Conservation (phyloP, 305 asterid species). For the Rubia balearica region DNA sequence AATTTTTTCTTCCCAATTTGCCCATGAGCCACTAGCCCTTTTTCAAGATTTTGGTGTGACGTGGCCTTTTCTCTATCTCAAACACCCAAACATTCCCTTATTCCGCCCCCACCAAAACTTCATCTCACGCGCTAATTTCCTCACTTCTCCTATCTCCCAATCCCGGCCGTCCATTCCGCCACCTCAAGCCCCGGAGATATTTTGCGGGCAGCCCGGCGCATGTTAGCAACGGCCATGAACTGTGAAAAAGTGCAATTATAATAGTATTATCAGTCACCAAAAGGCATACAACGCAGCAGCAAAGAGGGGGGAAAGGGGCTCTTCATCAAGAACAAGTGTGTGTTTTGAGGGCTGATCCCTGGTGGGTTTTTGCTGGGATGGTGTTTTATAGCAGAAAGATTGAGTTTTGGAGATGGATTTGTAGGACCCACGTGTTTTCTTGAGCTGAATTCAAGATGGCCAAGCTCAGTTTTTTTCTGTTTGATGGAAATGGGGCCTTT, state of each 20-base stretch:
- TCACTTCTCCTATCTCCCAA: constrained; percentile 8
- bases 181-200: constrained; percentile 11
- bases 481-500: constrained; percentile 9
- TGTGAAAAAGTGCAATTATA: constrained; percentile 34
- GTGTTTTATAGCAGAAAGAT: background rate
- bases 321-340: background rate
- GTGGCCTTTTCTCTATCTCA: constrained; percentile 33
- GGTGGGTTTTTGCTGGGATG: constrained; percentile 7
- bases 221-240: constrained; percentile 27
- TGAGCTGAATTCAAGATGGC: background rate
- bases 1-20: background rate
- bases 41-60: constrained; percentile 23
- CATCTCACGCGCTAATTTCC: constrained; percentile 8
- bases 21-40: background rate
- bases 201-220: constrained; percentile 19
- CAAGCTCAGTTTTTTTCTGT: background rate
- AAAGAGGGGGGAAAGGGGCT: background rate
- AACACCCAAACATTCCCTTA: constrained; percentile 16
- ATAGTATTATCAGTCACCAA: constrained; percentile 15
- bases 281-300: constrained; percentile 16
- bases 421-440: constrained; percentile 1
- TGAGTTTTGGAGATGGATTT: constrained; percentile 12
- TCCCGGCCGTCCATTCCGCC: constrained; percentile 25
- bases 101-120: constrained; percentile 15
- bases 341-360: constrained; percentile 30